Percentiles rank a stretch among this genome's conserved stretches.
phyloP scores from a whole-genome alignment of 2,329 filamentous ascomycete species.

The Hypoxylon sp. region DNA sequence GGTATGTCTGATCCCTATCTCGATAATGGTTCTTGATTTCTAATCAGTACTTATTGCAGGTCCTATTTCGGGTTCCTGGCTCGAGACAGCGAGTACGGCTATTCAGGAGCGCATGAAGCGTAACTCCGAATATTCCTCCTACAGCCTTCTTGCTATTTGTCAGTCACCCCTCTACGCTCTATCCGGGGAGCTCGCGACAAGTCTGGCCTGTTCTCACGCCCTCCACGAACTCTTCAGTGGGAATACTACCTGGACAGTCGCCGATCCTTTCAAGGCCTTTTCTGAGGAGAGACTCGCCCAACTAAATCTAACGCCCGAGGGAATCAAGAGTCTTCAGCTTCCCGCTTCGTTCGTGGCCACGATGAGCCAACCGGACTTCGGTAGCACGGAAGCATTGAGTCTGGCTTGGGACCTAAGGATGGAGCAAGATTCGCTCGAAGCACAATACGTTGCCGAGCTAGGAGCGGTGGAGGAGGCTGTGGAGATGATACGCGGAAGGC shows the following conservation, averaged over 20 bases:
- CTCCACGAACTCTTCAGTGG: slow-evolving; percentile 59
- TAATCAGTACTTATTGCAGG: slow-evolving; percentile 56
- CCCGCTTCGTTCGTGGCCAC: slow-evolving; percentile 14
- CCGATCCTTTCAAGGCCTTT: slow-evolving; percentile 41
- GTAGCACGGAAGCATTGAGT: slow-evolving; percentile 51
- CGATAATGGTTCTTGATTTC: slow-evolving; percentile 34
- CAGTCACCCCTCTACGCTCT: slow-evolving; percentile 72
- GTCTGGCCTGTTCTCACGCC: slow-evolving; percentile 58
- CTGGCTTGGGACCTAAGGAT: slow-evolving; percentile 59
- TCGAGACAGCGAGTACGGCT: slow-evolving; percentile 72
- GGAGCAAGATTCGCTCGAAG: slow-evolving; percentile 61
- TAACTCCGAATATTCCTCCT: slow-evolving; percentile 74
- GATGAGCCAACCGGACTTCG: slow-evolving; percentile 27
- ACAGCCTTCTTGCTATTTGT: slow-evolving; percentile 82
- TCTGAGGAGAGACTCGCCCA: slow-evolving; percentile 38
- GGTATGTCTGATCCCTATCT: slow-evolving; percentile 58
- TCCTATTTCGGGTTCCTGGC: slow-evolving; percentile 71
- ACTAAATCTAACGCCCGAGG: slow-evolving; percentile 36
- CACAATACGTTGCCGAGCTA: slow-evolving; percentile 66
- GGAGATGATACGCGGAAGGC: slow-evolving; percentile 67
- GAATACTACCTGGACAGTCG: slow-evolving; percentile 59
- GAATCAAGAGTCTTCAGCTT: slow-evolving; percentile 20
- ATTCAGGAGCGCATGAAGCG: slow-evolving; percentile 78
- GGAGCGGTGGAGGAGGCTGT: slow-evolving; percentile 62
- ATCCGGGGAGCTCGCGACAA: slow-evolving; percentile 62